These are phyloP conservation scores for Hyphopichia fennica DNA, from an alignment of 1,139 yeast genomes.

Conservation along the genomic window DNA sequence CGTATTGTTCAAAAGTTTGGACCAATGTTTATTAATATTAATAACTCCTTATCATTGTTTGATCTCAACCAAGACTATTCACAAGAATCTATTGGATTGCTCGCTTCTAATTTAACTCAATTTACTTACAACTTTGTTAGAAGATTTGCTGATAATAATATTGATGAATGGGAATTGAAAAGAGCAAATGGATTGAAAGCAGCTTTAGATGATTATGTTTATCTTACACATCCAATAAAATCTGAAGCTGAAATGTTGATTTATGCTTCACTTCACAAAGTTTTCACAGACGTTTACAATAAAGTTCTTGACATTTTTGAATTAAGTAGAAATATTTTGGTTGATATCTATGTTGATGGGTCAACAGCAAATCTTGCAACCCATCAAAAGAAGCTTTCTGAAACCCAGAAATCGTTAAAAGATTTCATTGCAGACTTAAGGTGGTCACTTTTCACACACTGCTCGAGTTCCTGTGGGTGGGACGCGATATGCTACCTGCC, in stretches of 20 bases:
- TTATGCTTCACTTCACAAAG: constrained; percentile 43
- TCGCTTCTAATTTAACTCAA: constrained; percentile 32
- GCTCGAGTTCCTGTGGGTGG: constrained; percentile 37
- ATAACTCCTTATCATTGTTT: constrained; percentile 14
- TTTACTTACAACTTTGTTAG: constrained; percentile 39
- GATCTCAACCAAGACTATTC: neutral
- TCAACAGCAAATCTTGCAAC: constrained; percentile 4
- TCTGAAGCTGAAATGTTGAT: constrained; percentile 43
- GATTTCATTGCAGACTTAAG: constrained; percentile 11
- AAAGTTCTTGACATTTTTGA: constrained; percentile 32
- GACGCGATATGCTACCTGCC: constrained; percentile 55
- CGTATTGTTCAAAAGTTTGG: constrained; percentile 49
- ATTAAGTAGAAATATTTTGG: constrained; percentile 22
- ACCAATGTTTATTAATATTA: constrained; percentile 41
- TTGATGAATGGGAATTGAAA: constrained; percentile 10
- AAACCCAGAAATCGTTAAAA: constrained; percentile 6
- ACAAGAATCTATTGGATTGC: neutral
- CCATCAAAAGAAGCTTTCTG: constrained; percentile 4
- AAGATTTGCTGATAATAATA: constrained; percentile 27
- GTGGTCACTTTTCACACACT: constrained; percentile 46
- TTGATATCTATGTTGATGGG: constrained; percentile 13
- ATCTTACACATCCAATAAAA: constrained; percentile 33
- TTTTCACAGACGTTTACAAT: constrained; percentile 32
- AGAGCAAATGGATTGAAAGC: constrained; percentile 18
- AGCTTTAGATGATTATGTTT: constrained; percentile 45